A percentile compares a stretch with the other conserved stretches of the same genome.
phyloP scores from a whole-genome alignment of 2,329 filamentous ascomycete genomes.

The Colletotrichum falcatum region DNA sequence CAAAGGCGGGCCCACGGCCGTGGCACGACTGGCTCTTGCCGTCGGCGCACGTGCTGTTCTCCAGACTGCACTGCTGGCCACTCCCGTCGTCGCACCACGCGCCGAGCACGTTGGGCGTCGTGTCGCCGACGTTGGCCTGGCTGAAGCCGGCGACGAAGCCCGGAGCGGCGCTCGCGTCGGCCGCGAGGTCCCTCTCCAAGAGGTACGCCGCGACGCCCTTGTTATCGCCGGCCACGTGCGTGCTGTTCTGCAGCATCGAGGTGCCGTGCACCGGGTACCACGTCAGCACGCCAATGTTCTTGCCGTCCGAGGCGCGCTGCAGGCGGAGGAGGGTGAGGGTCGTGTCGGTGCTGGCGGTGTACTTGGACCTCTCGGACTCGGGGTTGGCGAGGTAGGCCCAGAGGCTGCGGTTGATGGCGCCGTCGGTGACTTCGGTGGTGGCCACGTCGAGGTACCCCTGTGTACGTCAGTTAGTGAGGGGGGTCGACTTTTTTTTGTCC shows the following conservation, averaged over 20 bases:
- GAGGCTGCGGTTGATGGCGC: conserved; percentile 89
- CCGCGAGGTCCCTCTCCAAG: conserved; percentile 77
- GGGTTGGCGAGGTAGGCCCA: conserved; percentile 92
- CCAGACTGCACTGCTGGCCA: conserved; percentile 75
- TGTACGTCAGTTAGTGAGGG: conserved; percentile 35
- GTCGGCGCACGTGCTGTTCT: conserved; percentile 85
- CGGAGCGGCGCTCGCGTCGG: conserved; percentile 66
- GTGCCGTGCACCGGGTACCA: conserved; percentile 96
- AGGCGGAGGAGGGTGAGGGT: conserved; percentile 84
- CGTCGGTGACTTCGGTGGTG: conserved; percentile 75
- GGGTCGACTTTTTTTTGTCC: no score
- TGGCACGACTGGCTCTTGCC: conserved; percentile 79
- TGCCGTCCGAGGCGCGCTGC: conserved; percentile 77
- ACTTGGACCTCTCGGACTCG: conserved; percentile 76
- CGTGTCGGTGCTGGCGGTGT: conserved; percentile 66
- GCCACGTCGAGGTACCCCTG: conserved; percentile 78
- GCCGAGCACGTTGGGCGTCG: conserved; percentile 87
- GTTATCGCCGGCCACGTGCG: conserved; percentile 92
- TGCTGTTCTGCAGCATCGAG: conserved; percentile 92
- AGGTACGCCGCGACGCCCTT: conserved; percentile 92
- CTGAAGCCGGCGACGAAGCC: conserved; percentile 92
- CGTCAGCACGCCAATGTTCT: conserved; percentile 83
- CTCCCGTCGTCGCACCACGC: conserved; percentile 91
- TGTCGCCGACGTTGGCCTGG: conserved; percentile 92
- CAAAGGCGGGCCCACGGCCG: conserved; percentile 77